phyloP scores from a whole-genome alignment of 768 basidiomycete genomes.

The Boletus rubescentipes region DNA sequence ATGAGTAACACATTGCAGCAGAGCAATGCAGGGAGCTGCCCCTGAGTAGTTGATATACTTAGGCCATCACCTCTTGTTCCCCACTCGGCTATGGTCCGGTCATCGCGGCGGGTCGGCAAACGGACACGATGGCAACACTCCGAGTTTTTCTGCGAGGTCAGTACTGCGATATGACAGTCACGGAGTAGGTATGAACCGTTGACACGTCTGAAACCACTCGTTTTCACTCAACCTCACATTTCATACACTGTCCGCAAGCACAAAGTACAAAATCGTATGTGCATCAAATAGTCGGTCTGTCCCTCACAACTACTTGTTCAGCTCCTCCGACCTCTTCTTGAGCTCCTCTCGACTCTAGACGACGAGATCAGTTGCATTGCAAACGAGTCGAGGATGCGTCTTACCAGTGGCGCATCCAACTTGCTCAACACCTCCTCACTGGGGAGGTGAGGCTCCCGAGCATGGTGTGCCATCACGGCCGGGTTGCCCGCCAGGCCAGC shows the following conservation, averaged over 20 bases:
- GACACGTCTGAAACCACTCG: too few relatives aligned
- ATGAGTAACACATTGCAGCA: too few relatives aligned
- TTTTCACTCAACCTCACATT: too few relatives aligned
- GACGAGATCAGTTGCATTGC: not conserved
- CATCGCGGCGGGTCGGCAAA: too few relatives aligned
- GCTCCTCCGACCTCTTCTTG: slow-evolving; percentile 42
- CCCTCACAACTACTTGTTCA: slow-evolving; percentile 36
- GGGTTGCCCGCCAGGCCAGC: slow-evolving; percentile 41
- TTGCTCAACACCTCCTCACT: slow-evolving; percentile 42
- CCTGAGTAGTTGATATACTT: too few relatives aligned
- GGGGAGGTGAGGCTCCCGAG: slow-evolving; percentile 52
- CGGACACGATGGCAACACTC: too few relatives aligned
- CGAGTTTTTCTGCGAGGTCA: too few relatives aligned
- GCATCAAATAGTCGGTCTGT: not conserved
- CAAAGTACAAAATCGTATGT: not conserved
- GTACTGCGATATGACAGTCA: too few relatives aligned
- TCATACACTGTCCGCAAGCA: not conserved
- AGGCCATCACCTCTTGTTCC: too few relatives aligned
- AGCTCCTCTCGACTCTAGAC: slow-evolving; percentile 53
- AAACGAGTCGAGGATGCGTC: slow-evolving; percentile 3
- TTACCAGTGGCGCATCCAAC: slow-evolving; percentile 48
- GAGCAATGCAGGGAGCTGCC: too few relatives aligned
- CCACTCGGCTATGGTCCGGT: too few relatives aligned
- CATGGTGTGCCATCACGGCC: slow-evolving; percentile 44
- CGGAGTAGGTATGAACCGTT: too few relatives aligned